Conservation (phyloP, 768 basidiomycete genomes). For the Phylloporus sp. region DNA sequence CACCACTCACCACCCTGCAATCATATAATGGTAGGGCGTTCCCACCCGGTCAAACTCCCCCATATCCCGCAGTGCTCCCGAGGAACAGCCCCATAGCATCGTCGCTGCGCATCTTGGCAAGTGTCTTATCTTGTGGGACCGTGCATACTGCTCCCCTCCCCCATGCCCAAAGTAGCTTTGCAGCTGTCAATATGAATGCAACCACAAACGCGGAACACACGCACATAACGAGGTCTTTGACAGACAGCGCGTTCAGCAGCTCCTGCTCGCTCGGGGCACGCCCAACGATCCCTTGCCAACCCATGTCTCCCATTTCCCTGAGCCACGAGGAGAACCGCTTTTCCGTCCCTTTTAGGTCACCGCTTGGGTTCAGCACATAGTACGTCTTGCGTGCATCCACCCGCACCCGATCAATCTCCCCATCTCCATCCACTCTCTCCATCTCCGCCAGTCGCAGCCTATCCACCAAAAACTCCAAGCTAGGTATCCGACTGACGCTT, state of each 20-base stretch:
- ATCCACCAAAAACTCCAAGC: constrained; percentile 83
- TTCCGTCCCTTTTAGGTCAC: constrained; percentile 84
- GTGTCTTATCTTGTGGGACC: constrained; percentile 80
- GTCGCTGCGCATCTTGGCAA: constrained; percentile 85
- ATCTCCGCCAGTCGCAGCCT: constrained; percentile 61
- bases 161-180: constrained; percentile 95
- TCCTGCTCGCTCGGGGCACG: constrained; percentile 80
- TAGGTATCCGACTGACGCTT: constrained; percentile 91
- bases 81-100: constrained; percentile 99
- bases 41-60: constrained; percentile 93
- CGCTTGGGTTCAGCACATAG: constrained; percentile 89
- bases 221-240: constrained; percentile 86
- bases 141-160: constrained; percentile 91
- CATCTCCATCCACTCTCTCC: constrained; percentile 27
- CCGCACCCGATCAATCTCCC: constrained; percentile 41
- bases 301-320: constrained; percentile 60
- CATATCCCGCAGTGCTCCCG: constrained; percentile 81
- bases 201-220: constrained; percentile 29
- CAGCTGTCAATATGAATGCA: constrained; percentile 1
- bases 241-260: constrained; percentile 64
- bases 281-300: constrained; percentile 85
- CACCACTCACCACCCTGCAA: constrained; percentile 89
- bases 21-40: constrained; percentile 92
- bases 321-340: constrained; percentile 79
- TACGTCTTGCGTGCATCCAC: constrained; percentile 71